phyloP scores from a whole-genome alignment of 139 green algal genomes.

The Nannochloris sp. region DNA sequence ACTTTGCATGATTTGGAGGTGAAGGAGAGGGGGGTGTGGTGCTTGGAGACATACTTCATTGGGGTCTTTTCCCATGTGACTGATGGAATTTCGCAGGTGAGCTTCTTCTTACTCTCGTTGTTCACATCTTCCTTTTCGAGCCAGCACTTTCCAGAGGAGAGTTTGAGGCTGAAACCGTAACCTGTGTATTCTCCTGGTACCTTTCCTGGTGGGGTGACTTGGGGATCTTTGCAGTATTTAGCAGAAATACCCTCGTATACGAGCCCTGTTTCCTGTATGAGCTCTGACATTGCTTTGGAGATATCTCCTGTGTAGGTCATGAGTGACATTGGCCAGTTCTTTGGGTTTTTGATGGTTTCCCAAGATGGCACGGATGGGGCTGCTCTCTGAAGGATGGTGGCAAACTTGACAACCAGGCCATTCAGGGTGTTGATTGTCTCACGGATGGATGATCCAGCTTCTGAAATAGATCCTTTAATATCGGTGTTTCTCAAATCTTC shows the following conservation, averaged over 20 bases:
- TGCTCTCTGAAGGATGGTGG: not conserved
- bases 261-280: not conserved
- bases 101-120: not conserved
- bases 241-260: constrained; percentile 6
- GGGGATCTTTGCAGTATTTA: constrained; percentile 1
- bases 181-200: constrained; percentile 5
- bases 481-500: not conserved
- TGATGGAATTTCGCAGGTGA: constrained; percentile 22
- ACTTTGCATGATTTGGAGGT: constrained; percentile 27
- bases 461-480: not conserved
- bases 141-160: not conserved
- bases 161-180: not conserved
- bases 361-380: not conserved
- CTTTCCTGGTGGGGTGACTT: constrained; percentile 5
- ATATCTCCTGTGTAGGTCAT: not conserved
- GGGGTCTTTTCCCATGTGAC: constrained; percentile 11
- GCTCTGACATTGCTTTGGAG: not conserved
- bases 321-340: not conserved
- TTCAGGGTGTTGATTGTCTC: not conserved
- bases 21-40: constrained; percentile 8
- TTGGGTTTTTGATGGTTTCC: constrained; percentile 1
- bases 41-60: constrained; percentile 15
- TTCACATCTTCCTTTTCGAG: too few relatives aligned
- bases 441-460: not conserved
- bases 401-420: not conserved